Evolutionary conservation across 345 rosid genomes (phyloP).

Genomic region (Barbarea vulgaris): DNA sequence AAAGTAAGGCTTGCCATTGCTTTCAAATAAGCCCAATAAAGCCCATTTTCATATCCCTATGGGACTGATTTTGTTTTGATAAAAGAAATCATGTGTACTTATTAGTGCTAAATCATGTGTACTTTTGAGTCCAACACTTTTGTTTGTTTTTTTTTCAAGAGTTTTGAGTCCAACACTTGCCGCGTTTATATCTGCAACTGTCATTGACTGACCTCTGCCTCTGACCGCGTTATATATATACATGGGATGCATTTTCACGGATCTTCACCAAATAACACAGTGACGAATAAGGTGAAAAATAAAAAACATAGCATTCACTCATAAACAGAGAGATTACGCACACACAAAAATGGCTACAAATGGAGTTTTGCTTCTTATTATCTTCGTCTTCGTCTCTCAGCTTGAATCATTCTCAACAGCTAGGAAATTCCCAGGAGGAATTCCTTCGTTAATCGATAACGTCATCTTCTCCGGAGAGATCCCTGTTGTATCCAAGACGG

Average conservation of each 20-base stretch:
- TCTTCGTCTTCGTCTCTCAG: neutral
- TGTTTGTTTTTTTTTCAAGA: no score
- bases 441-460: neutral
- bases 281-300: neutral
- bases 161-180: slow-evolving; percentile 24
- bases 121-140: neutral
- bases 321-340: neutral
- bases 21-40: slow-evolving; percentile 17
- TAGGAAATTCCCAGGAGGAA: slow-evolving; percentile 3
- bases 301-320: slow-evolving; percentile 1
- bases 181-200: slow-evolving; percentile 15
- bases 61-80: neutral
- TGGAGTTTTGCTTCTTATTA: slow-evolving; percentile 16
- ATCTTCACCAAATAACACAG: slow-evolving; percentile 1
- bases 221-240: slow-evolving; percentile 1
- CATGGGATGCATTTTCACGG: neutral
- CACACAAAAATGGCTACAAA: slow-evolving; percentile 20
- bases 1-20: neutral
- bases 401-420: slow-evolving; percentile 21
- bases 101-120: neutral
- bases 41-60: slow-evolving; percentile 5
- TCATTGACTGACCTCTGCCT: slow-evolving; percentile 25
- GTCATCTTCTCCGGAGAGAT: slow-evolving; percentile 21
- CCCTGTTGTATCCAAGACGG: neutral
- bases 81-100: neutral